Evolutionary conservation across 1,139 yeast species (phyloP), one percentile per base, ranked within the genome.

Genomic region (Geotrichum aggregatum): DNA sequence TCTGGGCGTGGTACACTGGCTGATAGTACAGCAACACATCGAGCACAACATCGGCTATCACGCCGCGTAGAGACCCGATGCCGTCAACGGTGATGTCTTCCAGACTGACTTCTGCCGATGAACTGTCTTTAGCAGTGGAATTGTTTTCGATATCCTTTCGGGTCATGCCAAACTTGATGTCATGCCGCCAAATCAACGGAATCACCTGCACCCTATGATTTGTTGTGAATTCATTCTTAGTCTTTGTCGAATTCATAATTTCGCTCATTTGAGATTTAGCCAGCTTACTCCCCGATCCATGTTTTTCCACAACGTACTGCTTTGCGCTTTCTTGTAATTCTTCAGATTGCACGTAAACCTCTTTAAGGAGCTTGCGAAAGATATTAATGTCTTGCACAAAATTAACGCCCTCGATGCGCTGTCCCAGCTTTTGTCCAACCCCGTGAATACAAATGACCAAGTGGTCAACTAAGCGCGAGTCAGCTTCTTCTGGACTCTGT

Each of bases 21-120:
- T 88, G 95, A 58, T 85, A 85, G 68, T 86, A 89, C 44, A 89
- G 74, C 50, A 89, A 72, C n/a, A 88, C 80, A 66, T 89, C 98
- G 50, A 89, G 72, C 1, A 86, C 81, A 1, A 88, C 95, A 61
- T 91, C 95, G 0, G 96, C 96, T 7, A 88, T 74, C 2, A 89
- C 67, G 58, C 83, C 82, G 57, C 96, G 71, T 40, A 88, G 65
- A 0, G 95, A 83, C 53, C 77, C 77, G n/a, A 87, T 80, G 0
- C 94, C 92, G 59, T 84, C 84, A 1, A 88, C 81, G 34, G 85
- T 85, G 44, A 89, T 74, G 57, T 86, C 87, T 1, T 79, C 69
- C 42, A 88, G 69, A 0, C 84, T 76, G 0, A 95, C 95, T 0
- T 76, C 76, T 14, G 69, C 54, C 1, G 61, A 62, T 19, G 46